Percentiles rank a stretch among this genome's conserved stretches.
phyloP scores from a whole-genome alignment of 768 basidiomycete genomes.

The Aureoboletus auriporus region DNA sequence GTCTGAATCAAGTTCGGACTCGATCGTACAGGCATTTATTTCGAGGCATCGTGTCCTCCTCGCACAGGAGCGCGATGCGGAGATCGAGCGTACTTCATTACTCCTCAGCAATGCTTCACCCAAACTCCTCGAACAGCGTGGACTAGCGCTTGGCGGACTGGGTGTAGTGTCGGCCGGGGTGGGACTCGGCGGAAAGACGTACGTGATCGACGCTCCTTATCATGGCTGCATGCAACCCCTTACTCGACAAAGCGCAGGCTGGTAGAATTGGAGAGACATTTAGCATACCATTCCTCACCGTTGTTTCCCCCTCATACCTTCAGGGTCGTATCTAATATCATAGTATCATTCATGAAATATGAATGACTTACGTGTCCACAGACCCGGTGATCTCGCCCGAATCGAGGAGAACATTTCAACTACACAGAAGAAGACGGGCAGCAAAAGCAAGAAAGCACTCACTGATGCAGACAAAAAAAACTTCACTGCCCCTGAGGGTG shows the following conservation, averaged over 20 bases:
- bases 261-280: constrained; percentile 80
- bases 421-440: constrained; percentile 40
- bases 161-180: constrained; percentile 69
- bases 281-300: constrained; percentile 69
- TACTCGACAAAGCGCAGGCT: constrained; percentile 52
- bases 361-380: constrained; percentile 24
- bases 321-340: constrained; percentile 41
- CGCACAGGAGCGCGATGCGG: constrained; percentile 72
- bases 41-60: constrained; percentile 65
- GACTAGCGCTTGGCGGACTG: constrained; percentile 73
- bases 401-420: constrained; percentile 68
- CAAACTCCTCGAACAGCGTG: constrained; percentile 83
- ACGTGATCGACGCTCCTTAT: constrained; percentile 12
- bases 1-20: constrained; percentile 15
- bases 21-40: constrained; percentile 53
- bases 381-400: constrained; percentile 85
- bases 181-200: constrained; percentile 94
- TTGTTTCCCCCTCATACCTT: constrained; percentile 85
- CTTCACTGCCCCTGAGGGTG: constrained; percentile 57
- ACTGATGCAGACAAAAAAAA: constrained; percentile 37
- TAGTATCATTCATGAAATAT: constrained; percentile 1
- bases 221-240: not conserved
- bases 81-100: constrained; percentile 75
- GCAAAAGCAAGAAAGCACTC: constrained; percentile 40
- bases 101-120: constrained; percentile 80